A percentile compares a stretch with the other conserved stretches of the same genome.
phyloP scores from a whole-genome alignment of 169 alveolate genomes.

The Cystoisospora suis region DNA sequence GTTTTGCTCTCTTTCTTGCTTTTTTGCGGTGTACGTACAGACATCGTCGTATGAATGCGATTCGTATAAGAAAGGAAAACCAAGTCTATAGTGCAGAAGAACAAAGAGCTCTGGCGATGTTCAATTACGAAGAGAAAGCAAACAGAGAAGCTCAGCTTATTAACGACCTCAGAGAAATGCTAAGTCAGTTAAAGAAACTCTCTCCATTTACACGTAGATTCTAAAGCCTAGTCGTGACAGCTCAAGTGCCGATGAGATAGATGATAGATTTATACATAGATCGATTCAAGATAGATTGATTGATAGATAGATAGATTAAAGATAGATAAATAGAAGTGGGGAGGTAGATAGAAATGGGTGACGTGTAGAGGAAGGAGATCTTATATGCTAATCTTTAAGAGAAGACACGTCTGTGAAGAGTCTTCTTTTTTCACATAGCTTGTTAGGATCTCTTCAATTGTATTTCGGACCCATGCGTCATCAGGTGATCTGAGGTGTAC shows the following conservation, averaged over 20 bases:
- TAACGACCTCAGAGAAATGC: slow-evolving; percentile 55
- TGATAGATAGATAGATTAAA: background rate
- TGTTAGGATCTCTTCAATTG: too few species aligned
- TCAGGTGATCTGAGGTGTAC: too few species aligned
- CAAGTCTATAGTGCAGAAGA: slow-evolving; percentile 74
- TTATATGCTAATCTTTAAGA: too few species aligned
- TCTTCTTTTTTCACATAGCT: too few species aligned
- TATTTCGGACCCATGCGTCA: too few species aligned
- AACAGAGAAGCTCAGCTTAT: slow-evolving; percentile 55
- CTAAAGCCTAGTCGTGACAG: too few species aligned
- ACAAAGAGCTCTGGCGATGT: slow-evolving; percentile 66
- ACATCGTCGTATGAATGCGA: slow-evolving; percentile 89
- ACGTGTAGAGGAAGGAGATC: background rate
- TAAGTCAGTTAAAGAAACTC: slow-evolving; percentile 49
- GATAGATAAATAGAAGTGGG: too few species aligned
- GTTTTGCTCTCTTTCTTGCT: background rate
- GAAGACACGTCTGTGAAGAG: too few species aligned
- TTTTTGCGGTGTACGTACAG: slow-evolving; percentile 2
- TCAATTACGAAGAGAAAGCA: slow-evolving; percentile 64
- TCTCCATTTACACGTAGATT: too few species aligned
- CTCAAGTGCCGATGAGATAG: too few species aligned
- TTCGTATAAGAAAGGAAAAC: slow-evolving; percentile 86
- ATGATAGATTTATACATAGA: background rate
- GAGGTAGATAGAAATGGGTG: background rate
- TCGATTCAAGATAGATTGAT: background rate